Conservation (phyloP, 2,329 filamentous ascomycete genomes). For the Zymoseptoria ardabiliae region DNA sequence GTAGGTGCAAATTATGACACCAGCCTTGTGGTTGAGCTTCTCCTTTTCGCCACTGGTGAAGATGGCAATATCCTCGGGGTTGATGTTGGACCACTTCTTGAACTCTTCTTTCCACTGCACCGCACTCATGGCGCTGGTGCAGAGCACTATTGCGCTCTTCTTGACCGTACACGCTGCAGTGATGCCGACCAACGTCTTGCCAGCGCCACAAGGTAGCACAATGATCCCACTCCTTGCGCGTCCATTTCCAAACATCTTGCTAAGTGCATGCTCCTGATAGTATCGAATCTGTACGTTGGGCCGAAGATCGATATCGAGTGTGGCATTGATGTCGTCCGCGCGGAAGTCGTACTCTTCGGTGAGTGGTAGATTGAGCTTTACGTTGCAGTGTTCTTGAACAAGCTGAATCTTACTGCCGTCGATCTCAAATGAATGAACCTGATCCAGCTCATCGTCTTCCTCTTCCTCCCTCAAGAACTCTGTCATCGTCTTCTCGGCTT, state of each 20-base stretch:
- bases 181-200: slow-evolving; percentile 96
- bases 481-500: slow-evolving; percentile 53
- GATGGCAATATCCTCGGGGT: slow-evolving; percentile 84
- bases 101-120: slow-evolving; percentile 97
- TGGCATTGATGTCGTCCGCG: slow-evolving; percentile 81
- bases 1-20: slow-evolving; percentile 95
- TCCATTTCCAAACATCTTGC: slow-evolving; percentile 99
- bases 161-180: slow-evolving; percentile 97
- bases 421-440: slow-evolving; percentile 91
- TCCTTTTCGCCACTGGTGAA: slow-evolving; percentile 93
- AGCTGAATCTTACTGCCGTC: slow-evolving; percentile 71
- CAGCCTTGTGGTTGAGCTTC: slow-evolving; percentile 77
- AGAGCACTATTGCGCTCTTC: slow-evolving; percentile 90
- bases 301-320: slow-evolving; percentile 85
- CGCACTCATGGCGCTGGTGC: slow-evolving; percentile 95
- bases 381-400: slow-evolving; percentile 75
- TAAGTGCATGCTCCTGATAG: slow-evolving; percentile 95
- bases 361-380: slow-evolving; percentile 77
- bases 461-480: slow-evolving; percentile 62
- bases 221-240: slow-evolving; percentile 97
- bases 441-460: slow-evolving; percentile 77
- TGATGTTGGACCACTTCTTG: slow-evolving; percentile 97
- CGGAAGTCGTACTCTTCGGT: slow-evolving; percentile 97
- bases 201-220: slow-evolving; percentile 89
- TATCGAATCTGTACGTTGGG: slow-evolving; percentile 82